These are phyloP conservation scores for Solanum peruvianum DNA, from an alignment of 257 asterid species.

Conservation along the genomic window DNA sequence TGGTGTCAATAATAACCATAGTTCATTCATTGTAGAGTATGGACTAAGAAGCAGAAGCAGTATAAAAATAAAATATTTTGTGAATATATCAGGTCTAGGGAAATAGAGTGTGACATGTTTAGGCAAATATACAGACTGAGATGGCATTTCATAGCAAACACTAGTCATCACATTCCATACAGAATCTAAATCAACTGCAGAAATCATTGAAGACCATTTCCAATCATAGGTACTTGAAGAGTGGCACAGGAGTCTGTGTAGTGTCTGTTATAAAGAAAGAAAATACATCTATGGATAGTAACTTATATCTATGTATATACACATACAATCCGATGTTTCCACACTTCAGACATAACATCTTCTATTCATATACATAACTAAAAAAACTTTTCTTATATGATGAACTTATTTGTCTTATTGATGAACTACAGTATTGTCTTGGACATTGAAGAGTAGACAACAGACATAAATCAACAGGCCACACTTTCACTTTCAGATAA, in stretches of 20 bases:
- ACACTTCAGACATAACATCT: neutral
- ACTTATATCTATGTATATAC: neutral
- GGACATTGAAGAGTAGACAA: neutral
- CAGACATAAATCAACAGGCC: neutral
- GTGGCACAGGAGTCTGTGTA: neutral
- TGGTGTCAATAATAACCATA: neutral
- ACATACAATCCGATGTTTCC: neutral
- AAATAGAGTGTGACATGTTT: neutral
- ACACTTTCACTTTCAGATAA: neutral
- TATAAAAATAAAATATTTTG: neutral
- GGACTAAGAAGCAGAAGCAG: neutral
- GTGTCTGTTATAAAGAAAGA: neutral
- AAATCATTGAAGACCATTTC: neutral
- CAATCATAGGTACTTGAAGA: neutral
- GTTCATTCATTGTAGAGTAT: neutral
- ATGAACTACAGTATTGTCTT: neutral
- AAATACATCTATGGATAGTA: neutral
- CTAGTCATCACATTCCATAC: neutral
- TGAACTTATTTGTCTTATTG: neutral
- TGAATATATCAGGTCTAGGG: neutral
- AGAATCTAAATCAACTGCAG: neutral
- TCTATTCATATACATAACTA: neutral
- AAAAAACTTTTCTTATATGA: neutral
- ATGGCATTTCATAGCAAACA: neutral
- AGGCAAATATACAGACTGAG: neutral